These are phyloP conservation scores for Prunus dulcis DNA, from an alignment of 306 rosid genomes.

Conservation along the genomic window DNA sequence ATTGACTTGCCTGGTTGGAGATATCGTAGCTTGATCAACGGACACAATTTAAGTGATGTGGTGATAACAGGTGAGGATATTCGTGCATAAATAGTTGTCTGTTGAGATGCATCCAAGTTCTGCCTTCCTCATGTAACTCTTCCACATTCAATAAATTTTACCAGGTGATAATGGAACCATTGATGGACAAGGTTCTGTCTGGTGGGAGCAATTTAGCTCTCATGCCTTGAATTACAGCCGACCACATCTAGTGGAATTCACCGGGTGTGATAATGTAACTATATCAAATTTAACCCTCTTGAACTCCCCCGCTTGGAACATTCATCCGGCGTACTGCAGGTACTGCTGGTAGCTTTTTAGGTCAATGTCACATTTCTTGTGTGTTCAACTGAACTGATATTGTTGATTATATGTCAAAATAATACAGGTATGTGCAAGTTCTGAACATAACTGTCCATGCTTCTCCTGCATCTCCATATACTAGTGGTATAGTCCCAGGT, in stretches of 20 bases:
- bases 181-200: constrained; percentile 66
- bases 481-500: constrained; percentile 77
- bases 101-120: constrained; percentile 1
- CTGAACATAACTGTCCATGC: constrained; percentile 46
- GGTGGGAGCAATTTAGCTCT: constrained; percentile 55
- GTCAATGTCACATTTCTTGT: neutral
- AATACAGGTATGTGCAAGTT: constrained; percentile 46
- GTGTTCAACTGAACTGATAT: neutral
- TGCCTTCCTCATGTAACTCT: neutral
- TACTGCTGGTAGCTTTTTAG: neutral
- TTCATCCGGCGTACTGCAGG: constrained; percentile 82
- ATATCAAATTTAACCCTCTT: constrained; percentile 62
- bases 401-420: neutral
- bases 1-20: constrained; percentile 45
- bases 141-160: neutral
- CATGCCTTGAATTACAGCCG: constrained; percentile 53
- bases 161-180: constrained; percentile 70
- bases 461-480: constrained; percentile 51
- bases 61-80: constrained; percentile 52
- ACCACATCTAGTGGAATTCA: constrained; percentile 62
- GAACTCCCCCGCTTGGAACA: constrained; percentile 64
- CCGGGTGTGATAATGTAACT: constrained; percentile 36
- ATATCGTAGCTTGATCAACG: constrained; percentile 54
- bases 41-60: constrained; percentile 50
- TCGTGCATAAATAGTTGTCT: constrained; percentile 1